Base-by-base conservation (phyloP, 129 eudicot genomes). In the Chrysanthemum seticuspe region DNA sequence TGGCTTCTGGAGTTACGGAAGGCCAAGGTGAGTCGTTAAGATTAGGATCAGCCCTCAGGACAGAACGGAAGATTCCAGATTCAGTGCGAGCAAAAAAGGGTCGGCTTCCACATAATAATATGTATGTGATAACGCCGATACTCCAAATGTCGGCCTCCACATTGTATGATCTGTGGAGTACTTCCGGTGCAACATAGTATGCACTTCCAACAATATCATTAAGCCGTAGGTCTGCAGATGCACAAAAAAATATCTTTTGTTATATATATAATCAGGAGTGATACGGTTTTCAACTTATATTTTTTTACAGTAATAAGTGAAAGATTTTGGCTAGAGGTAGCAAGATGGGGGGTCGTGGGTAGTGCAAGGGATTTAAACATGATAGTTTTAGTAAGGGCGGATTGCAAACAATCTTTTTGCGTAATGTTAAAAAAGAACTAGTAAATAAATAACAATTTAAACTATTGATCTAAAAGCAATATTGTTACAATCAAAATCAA, bases 171-270 rank as follows among this genome's bases (percentile, higher is more conserved):
- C 96, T 83, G 72, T 91, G 97, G 64, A 95, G 97, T 68, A 95
- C 99, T 87, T 95, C 99, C 8, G 99, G 99, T 48, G 99, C 97
- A 62, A 95, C 99, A 77, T 95, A 95, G 78, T 95, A 95, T 57
- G 99, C 97, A 77, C 99, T 95, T 60, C 99, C 99, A 71, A 95
- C 99, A 58, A 95, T 89, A 75, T 95, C 99, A 71, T 87, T 91
- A 62, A 95, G 90, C 55, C 99, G 89, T 52, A 80, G 88, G 73
- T 95, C 99, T 95, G 96, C 82, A 78, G 10, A 68, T 68, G 49
- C 27, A 64, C 57, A 72, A 56, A 1, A 81, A 70, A 2, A 13
- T 11, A 64, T 15, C 16, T 44, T 78, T 7, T 54, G 49, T 50
- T 36, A 63, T 56, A 88, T 77, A 83, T 83, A 81, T 25, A 13